These are phyloP conservation scores for Blastobotrys buckinghamii DNA, from an alignment of 1,139 yeast genomes.

Conservation along the genomic window DNA sequence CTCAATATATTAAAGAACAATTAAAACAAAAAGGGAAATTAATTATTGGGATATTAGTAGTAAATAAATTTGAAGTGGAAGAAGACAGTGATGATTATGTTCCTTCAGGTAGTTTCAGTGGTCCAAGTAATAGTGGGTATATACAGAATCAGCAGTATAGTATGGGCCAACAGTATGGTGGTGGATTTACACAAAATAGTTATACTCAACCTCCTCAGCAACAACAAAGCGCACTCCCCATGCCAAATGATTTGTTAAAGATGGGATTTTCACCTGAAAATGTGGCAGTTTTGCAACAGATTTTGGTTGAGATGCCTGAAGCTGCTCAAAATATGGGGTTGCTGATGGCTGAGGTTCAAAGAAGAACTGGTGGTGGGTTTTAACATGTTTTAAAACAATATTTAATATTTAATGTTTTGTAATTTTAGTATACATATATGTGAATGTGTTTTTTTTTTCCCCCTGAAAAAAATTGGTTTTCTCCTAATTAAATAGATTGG, in stretches of 20 bases:
- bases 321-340: constrained; percentile 27
- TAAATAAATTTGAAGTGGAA: background rate
- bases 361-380: constrained; percentile 11
- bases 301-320: constrained; percentile 24
- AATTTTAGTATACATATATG: background rate
- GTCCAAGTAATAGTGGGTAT: too few relatives aligned
- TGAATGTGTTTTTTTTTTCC: too few relatives aligned
- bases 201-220: background rate
- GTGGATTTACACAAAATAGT: background rate
- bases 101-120: background rate
- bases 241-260: background rate
- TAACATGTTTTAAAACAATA: background rate
- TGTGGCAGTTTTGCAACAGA: constrained; percentile 21
- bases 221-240: background rate
- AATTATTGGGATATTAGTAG: constrained; percentile 6
- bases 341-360: constrained; percentile 23
- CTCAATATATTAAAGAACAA: constrained; percentile 12
- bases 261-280: constrained; percentile 28
- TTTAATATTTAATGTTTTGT: background rate
- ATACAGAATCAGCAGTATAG: too few relatives aligned
- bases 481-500: too few relatives aligned
- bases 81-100: background rate
- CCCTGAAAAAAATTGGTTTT: too few relatives aligned
- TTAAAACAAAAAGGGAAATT: background rate
- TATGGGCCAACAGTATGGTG: too few relatives aligned